Conservation (phyloP, 352 stramenopile species). For the Paralagenidium karlingii region DNA sequence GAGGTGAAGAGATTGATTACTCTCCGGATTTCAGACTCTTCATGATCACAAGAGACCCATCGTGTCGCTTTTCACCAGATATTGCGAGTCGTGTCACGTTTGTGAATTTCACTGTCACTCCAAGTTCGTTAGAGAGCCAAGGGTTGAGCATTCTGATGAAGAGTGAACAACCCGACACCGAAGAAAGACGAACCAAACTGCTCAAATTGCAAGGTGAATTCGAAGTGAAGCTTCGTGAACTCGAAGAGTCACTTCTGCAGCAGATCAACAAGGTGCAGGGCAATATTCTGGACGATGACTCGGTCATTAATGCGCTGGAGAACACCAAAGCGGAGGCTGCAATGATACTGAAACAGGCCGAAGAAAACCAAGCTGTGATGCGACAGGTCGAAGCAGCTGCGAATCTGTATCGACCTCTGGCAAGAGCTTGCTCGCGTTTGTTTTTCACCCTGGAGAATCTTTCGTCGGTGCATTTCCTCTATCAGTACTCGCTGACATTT, state of each 20-base stretch:
- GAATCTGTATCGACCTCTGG: slow-evolving; percentile 92
- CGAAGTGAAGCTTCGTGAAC: slow-evolving; percentile 91
- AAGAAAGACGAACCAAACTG: slow-evolving; percentile 92
- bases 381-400: slow-evolving; percentile 82
- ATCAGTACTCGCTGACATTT: slow-evolving; percentile 97
- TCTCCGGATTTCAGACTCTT: slow-evolving; percentile 98
- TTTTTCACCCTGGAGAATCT: slow-evolving; percentile 92
- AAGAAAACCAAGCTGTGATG: slow-evolving; percentile 75
- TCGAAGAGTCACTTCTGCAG: slow-evolving; percentile 97
- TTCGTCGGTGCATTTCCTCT: slow-evolving; percentile 95
- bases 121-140: slow-evolving; percentile 95
- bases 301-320: slow-evolving; percentile 97
- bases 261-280: slow-evolving; percentile 98
- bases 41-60: slow-evolving; percentile 96
- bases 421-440: slow-evolving; percentile 71
- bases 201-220: slow-evolving; percentile 98
- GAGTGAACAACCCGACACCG: slow-evolving; percentile 95
- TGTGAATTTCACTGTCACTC: slow-evolving; percentile 99
- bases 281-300: slow-evolving; percentile 99
- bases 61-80: slow-evolving; percentile 96
- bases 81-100: slow-evolving; percentile 98
- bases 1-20: slow-evolving; percentile 99
- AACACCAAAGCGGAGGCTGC: slow-evolving; percentile 96
- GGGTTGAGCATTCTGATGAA: slow-evolving; percentile 93
- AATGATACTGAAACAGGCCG: slow-evolving; percentile 89